Evolutionary conservation across 1,284 basidiomycete genomes (phyloP), one percentile per base, ranked within the genome.

Genomic region (Sphagnurus paluster): DNA sequence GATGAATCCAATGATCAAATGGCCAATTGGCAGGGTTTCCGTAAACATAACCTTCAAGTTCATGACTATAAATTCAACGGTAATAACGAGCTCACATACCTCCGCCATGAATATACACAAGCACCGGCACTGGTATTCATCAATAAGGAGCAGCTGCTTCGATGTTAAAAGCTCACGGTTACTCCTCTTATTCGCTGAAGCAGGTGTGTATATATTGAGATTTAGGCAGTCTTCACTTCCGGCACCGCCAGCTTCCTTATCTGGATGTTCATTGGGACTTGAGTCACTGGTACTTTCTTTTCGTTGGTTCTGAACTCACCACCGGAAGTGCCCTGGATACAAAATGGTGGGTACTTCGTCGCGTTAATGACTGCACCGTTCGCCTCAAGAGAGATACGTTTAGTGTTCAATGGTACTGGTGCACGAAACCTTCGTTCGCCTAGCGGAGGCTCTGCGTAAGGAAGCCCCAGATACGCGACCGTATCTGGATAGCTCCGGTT

Each of bases 31-130:
- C 68, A 1, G 79, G 79, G 55, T 83, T 82, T 5, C 81, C 80
- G 54, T 61, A 79, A 13, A 74, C 60, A 50, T 80, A 82, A 34
- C 76, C 75, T 78, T 42, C 21, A 21, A 37, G 11, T 13, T 24
- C 6, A n/a, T 35, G 20, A 34, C 37, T 44, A 41, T 42, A 30
- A 45, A 33, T 21, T 44, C 3, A 40, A 25, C 13, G 11, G 30
- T 40, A 43, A 24, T 30, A 40, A 30, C 13, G 14, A 8, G 30
- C n/a, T 10, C 14, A 30, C 49, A 44, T 23, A 75, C 77, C 77
- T 60, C 84, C 82, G 9, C 83, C 84, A 52, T 87, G 82, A 25
- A 84, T 80, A 56, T 83, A 87, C 3, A 82, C 75, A 20, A 88
- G 63, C 2, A 86, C 83, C 0, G 82, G 83, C 13, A 82, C 77